Conservation (phyloP, 2,329 filamentous ascomycete species). For the Tympanopsis confertula region DNA sequence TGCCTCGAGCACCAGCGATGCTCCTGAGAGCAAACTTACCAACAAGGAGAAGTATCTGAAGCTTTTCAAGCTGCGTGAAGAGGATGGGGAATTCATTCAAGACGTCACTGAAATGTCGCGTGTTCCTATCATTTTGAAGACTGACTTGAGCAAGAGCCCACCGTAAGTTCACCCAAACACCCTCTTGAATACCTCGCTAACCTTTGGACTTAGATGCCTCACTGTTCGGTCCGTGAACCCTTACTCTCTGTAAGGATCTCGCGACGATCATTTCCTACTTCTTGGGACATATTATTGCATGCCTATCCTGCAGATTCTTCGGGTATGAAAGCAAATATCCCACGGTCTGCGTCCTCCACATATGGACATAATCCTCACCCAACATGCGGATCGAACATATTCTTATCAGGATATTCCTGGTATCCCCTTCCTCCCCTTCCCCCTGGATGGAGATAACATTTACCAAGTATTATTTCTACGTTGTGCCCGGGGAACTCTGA, state of each 20-base stretch:
- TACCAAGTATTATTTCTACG: no score
- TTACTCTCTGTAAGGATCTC: neutral
- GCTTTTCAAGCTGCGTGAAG: conserved; percentile 79
- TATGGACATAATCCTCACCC: no score
- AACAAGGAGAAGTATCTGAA: conserved; percentile 96
- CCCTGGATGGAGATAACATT: no score
- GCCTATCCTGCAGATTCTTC: no score
- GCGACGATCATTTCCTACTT: no score
- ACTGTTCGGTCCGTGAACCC: conserved; percentile 78
- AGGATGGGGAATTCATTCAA: conserved; percentile 92
- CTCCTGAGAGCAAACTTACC: conserved; percentile 66
- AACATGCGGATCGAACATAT: neutral
- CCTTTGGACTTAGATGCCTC: conserved; percentile 45
- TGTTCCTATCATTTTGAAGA: conserved; percentile 96
- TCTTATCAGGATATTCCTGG: neutral
- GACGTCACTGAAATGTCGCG: conserved; percentile 96
- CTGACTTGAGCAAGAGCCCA: conserved; percentile 94
- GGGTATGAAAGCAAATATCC: no score
- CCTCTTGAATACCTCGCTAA: neutral
- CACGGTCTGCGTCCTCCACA: no score
- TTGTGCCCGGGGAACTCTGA: no score
- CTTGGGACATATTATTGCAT: no score
- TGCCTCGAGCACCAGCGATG: conserved; percentile 47
- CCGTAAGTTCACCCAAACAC: conserved; percentile 59
- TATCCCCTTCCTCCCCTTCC: neutral